Evolutionary conservation across 129 eudicot species (phyloP).

Genomic region (Flaveria sonorensis): DNA sequence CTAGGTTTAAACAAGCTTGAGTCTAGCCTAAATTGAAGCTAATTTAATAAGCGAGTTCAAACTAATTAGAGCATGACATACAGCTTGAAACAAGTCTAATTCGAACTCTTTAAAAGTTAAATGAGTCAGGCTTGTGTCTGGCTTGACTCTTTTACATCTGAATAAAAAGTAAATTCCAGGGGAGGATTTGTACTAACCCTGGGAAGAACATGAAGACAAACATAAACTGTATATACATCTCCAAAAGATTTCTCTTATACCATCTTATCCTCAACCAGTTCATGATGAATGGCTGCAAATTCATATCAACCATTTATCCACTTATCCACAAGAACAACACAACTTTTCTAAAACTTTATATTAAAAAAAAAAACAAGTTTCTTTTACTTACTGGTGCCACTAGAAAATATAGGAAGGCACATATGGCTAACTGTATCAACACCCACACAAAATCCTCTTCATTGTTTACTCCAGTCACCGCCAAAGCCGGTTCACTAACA

Average conservation of each 20-base stretch:
- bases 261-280: slow-evolving; percentile 59
- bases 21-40: not conserved
- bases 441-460: slow-evolving; percentile 59
- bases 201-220: slow-evolving; percentile 93
- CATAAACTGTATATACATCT: slow-evolving; percentile 91
- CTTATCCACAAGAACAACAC: slow-evolving; percentile 17
- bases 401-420: slow-evolving; percentile 75
- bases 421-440: slow-evolving; percentile 58
- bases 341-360: not conserved
- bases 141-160: not conserved
- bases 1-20: not conserved
- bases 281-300: slow-evolving; percentile 85
- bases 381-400: slow-evolving; percentile 68
- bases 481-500: slow-evolving; percentile 77
- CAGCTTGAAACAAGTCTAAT: not conserved
- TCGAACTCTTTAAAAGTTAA: not conserved
- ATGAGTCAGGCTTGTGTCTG: not conserved
- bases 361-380: not conserved
- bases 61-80: not conserved
- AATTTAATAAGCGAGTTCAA: not conserved
- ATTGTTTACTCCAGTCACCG: slow-evolving; percentile 72
- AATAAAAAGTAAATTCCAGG: not conserved
- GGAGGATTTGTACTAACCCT: slow-evolving; percentile 55
- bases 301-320: slow-evolving; percentile 24
- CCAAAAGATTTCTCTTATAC: slow-evolving; percentile 81